Evolutionary conservation across 352 stramenopile species (phyloP), one percentile per base, ranked within the genome.

Genomic region (Pythium dissotocum): DNA sequence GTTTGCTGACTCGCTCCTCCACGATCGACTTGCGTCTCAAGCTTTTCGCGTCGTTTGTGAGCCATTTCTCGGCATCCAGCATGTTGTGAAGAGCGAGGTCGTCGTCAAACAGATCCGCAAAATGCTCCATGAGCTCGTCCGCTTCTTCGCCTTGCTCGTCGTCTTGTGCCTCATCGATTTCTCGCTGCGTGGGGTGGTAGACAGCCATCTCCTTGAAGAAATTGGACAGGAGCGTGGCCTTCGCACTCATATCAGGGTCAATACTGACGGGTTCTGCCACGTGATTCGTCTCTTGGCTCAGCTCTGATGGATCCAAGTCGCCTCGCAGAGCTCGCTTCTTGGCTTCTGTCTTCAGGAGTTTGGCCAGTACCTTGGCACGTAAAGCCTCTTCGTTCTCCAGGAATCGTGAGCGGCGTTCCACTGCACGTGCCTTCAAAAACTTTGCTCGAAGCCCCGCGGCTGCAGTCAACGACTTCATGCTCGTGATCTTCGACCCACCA

Each of bases 201-300:
- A 76, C 46, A 12, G 79, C 81, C 77, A 88, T 89, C 8, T 87
- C 79, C 18, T 75, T 71, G 60, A 88, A 88, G 36, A 89, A 89
- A 5, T 69, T 73, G 8, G 70, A 67, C 24, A 89, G 33, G 0
- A 73, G 28, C 7, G 73, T 69, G 8, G 69, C 70, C 9, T 70
- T 68, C 14, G 63, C 60, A 28, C 77, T 61, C 2, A 76, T 51
- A 9, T 77, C 66, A 0, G 57, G 32, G 18, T 53, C 21, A 21
- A 63, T 16, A 14, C 12, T 9, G 9, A 26, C 10, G 26, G 8
- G 13, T 21, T 14, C n/a, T 42, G 58, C 4, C 42, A 6, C 2
- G 28, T 24, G 6, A 4, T 0, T 28, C 24, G 30, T 60, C 18
- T 46, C 35, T 2, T 40, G 48, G 13, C 12, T 32, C 3, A 16